Conservation (phyloP, 768 basidiomycete genomes). For the Calocybe gangraenosa region DNA sequence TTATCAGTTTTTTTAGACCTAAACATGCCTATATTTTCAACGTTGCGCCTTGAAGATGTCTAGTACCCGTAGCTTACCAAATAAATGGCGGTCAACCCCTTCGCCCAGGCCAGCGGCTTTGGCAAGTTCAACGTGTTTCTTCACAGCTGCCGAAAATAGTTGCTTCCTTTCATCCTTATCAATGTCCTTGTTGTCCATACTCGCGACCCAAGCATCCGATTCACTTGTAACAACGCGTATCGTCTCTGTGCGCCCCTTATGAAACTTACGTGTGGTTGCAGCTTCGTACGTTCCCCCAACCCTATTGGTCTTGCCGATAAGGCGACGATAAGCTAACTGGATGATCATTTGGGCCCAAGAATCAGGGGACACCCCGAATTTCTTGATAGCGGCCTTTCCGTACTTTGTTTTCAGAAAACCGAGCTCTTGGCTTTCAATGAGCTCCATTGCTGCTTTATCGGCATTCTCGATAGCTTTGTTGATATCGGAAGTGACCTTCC, state of each 20-base stretch:
- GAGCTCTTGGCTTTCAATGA: slow-evolving; percentile 62
- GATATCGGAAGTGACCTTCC: slow-evolving; percentile 49
- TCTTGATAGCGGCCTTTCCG: slow-evolving; percentile 84
- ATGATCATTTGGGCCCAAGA: slow-evolving; percentile 93
- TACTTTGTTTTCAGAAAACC: slow-evolving; percentile 65
- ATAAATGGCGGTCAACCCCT: slow-evolving; percentile 85
- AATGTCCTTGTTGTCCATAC: slow-evolving; percentile 58
- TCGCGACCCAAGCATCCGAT: slow-evolving; percentile 70
- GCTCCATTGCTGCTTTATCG: slow-evolving; percentile 47
- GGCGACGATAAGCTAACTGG: slow-evolving; percentile 82
- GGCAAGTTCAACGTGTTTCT: slow-evolving; percentile 64
- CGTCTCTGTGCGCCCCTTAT: slow-evolving; percentile 91
- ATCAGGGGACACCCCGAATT: slow-evolving; percentile 86
- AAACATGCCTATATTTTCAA: background rate
- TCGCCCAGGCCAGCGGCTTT: slow-evolving; percentile 58
- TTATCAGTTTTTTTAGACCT: slow-evolving; percentile 71
- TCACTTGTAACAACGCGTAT: slow-evolving; percentile 80
- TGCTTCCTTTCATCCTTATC: slow-evolving; percentile 38
- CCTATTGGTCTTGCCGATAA: slow-evolving; percentile 49
- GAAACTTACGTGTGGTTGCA: slow-evolving; percentile 84
- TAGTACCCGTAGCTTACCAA: slow-evolving; percentile 53
- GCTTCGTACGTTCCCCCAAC: slow-evolving; percentile 90
- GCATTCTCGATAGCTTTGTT: slow-evolving; percentile 52
- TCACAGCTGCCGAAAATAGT: slow-evolving; percentile 57
- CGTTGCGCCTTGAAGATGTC: background rate